Evolutionary conservation across 1,139 yeast species (phyloP).

Genomic region (Scheffersomyces titani): DNA sequence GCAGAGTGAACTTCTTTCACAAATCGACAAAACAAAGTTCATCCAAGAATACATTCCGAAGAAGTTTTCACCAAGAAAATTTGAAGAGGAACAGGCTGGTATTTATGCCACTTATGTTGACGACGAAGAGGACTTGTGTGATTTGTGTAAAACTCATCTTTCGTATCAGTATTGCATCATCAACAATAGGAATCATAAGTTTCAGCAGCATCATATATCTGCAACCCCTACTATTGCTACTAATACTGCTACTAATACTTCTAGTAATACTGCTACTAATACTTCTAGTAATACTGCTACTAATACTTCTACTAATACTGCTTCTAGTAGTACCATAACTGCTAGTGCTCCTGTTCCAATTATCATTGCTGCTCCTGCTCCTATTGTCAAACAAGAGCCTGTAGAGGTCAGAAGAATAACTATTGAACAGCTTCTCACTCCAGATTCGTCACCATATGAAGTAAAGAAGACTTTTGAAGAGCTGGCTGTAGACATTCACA

Average conservation of each 20-base stretch:
- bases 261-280: too few relatives aligned
- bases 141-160: constrained; percentile 39
- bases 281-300: too few relatives aligned
- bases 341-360: neutral
- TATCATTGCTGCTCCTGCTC: neutral
- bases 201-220: constrained; percentile 11
- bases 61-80: constrained; percentile 12
- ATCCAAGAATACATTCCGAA: constrained; percentile 15
- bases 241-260: neutral
- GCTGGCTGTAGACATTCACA: neutral
- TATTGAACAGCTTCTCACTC: constrained; percentile 33
- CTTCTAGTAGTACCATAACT: neutral
- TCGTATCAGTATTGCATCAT: constrained; percentile 40
- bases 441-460: constrained; percentile 37
- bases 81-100: constrained; percentile 20
- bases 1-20: constrained; percentile 12
- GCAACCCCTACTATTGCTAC: neutral
- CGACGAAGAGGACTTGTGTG: constrained; percentile 43
- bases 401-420: constrained; percentile 7
- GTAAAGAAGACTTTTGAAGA: neutral
- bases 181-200: constrained; percentile 28
- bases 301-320: neutral
- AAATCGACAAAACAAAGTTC: constrained; percentile 12
- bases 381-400: neutral
- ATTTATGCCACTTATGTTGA: constrained; percentile 20